These are phyloP conservation scores for Trichoderma endophyticum DNA, from an alignment of 2,329 filamentous ascomycete species.

Conservation along the genomic window DNA sequence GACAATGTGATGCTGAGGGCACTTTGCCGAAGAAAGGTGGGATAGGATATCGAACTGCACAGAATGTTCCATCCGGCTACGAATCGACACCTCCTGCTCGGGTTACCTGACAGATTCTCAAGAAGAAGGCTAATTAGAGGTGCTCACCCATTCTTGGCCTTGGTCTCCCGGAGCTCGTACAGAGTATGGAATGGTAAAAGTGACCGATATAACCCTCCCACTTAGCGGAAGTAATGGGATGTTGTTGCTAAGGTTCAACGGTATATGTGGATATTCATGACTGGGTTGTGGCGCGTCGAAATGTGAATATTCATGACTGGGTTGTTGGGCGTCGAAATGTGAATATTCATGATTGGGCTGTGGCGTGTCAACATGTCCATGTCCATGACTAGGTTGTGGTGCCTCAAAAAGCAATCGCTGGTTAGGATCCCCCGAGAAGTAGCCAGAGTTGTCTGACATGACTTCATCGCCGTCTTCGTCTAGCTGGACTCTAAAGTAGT, in stretches of 20 bases:
- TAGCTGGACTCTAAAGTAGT: neutral
- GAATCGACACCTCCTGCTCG: neutral
- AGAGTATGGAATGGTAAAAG: neutral
- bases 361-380: neutral
- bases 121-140: neutral
- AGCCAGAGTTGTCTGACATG: neutral
- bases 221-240: neutral
- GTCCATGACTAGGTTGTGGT: neutral
- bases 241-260: neutral
- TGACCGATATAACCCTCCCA: neutral
- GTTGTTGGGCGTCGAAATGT: neutral
- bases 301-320: neutral
- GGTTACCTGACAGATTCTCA: neutral
- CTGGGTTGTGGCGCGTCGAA: neutral
- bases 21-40: neutral
- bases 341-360: neutral
- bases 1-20: neutral
- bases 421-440: neutral
- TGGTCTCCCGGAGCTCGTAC: neutral
- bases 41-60: neutral
- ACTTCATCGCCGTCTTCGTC: neutral
- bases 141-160: neutral
- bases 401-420: neutral
- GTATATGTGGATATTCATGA: neutral
- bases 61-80: neutral